These are phyloP conservation scores for Metschnikowia rubicola DNA, from an alignment of 805 yeast genomes.

Conservation along the genomic window DNA sequence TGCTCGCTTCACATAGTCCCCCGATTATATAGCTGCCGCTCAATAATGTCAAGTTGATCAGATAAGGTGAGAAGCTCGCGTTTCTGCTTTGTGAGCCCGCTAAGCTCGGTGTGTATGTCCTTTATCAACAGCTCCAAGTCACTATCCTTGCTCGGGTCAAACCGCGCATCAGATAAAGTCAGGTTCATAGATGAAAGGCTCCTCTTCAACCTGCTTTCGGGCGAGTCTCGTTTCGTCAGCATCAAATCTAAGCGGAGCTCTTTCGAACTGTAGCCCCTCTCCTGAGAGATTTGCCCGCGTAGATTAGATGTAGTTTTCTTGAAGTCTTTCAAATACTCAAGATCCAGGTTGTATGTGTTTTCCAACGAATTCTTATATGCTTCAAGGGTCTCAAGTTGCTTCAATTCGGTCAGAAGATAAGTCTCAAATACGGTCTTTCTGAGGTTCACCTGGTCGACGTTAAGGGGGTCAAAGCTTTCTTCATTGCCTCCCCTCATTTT, in stretches of 20 bases:
- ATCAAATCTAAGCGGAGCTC: constrained; percentile 7
- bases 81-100: constrained; percentile 1
- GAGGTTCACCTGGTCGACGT: constrained; percentile 14
- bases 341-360: constrained; percentile 29
- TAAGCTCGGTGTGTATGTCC: background rate
- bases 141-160: constrained; percentile 16
- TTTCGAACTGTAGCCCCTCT: background rate
- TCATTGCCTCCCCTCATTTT: constrained; percentile 11
- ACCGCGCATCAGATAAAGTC: background rate
- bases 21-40: constrained; percentile 7
- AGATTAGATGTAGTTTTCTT: constrained; percentile 10
- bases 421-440: constrained; percentile 24
- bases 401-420: constrained; percentile 38
- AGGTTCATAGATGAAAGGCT: background rate
- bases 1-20: background rate
- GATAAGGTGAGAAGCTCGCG: constrained; percentile 7
- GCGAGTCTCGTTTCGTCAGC: background rate
- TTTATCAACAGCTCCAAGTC: constrained; percentile 3
- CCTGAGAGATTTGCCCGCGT: constrained; percentile 8
- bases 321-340: constrained; percentile 30
- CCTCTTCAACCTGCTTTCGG: background rate
- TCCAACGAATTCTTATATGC: constrained; percentile 23
- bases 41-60: constrained; percentile 15
- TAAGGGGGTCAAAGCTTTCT: constrained; percentile 12
- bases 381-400: constrained; percentile 34